Base-by-base conservation (phyloP, 2,329 filamentous ascomycete genomes). In the Aspergillus fischeri region DNA sequence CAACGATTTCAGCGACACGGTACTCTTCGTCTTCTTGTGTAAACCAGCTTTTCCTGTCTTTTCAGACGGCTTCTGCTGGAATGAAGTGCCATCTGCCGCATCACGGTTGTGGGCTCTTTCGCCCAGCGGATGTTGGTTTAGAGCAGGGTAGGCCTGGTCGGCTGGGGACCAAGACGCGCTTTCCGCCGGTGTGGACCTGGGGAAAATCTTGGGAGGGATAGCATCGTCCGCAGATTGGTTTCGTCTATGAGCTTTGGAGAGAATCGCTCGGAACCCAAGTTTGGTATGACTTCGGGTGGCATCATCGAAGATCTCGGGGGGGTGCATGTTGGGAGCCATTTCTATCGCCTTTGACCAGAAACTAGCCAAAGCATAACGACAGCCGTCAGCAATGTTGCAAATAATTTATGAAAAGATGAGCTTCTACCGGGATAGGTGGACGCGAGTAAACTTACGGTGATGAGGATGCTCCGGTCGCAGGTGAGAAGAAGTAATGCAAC, bases 11-110 rank as follows among this genome's bases (percentile, higher is more conserved):
- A 83, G 72, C 17, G 81, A 83, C 2, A 83, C 77, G 1, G 80
- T 75, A 65, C 81, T 83, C 61, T 81, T 78, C 1, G 80, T 81
- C 66, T 81, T 82, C 69, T 81, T 82, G 66, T 83, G 80, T 53
- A 80, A 60, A 3, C 65, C 63, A 17, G 56, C 71, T 63, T 71
- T 76, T 60, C 65, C 66, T 60, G 65, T 66, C 62, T 68, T 66
- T 24, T 75, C 74, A 7, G 75, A 72, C 21, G 72, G 69, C 63
- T 78, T 79, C 28, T 69, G 69, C 1, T 72, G 56, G 27, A 60
- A 53, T 52, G 61, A 52, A 56, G 60, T 51, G 28, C 60, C 63
- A 29, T 70, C 69, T 4, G 68, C 59, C 5, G 61, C 57, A 52
- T 75, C 74, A 45, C 68, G 64, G 60, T 77, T 75, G 57, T 72